A percentile compares a stretch with the other conserved stretches of the same genome.
These are phyloP conservation scores for Umbilicus rupestris DNA, from an alignment of 164 flowering plant genomes.

Conservation along the genomic window DNA sequence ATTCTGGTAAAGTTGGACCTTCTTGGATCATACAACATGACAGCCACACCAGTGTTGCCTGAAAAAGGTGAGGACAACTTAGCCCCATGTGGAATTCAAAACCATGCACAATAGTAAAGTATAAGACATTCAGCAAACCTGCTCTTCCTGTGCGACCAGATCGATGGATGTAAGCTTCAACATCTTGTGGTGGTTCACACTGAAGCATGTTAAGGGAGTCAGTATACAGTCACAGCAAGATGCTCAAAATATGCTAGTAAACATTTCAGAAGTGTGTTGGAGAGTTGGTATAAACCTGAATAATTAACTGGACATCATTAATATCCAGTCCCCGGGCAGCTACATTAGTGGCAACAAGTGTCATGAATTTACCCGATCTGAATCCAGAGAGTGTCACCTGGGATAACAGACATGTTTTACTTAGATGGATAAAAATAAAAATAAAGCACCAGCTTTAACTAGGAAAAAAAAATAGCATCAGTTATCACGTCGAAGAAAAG, in stretches of 20 bases:
- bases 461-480: background rate
- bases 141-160: slow-evolving; percentile 99
- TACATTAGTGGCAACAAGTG: slow-evolving; percentile 90
- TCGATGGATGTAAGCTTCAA: slow-evolving; percentile 93
- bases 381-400: slow-evolving; percentile 88
- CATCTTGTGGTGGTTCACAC: slow-evolving; percentile 99
- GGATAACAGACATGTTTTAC: background rate
- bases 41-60: slow-evolving; percentile 90
- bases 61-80: slow-evolving; percentile 1
- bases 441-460: background rate
- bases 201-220: slow-evolving; percentile 15
- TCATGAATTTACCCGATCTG: slow-evolving; percentile 74
- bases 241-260: background rate
- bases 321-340: slow-evolving; percentile 96
- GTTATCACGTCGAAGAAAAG: background rate
- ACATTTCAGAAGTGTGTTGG: background rate
- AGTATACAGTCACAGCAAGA: background rate
- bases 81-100: background rate
- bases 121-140: slow-evolving; percentile 25
- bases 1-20: slow-evolving; percentile 56
- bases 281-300: slow-evolving; percentile 47
- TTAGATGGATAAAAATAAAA: background rate
- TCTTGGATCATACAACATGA: slow-evolving; percentile 87
- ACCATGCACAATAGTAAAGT: background rate
- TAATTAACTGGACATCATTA: slow-evolving; percentile 86